Percentiles rank a stretch among this genome's conserved stretches.
phyloP scores from a whole-genome alignment of 192 early-diverging fungal species.

The Backusella macrospora region DNA sequence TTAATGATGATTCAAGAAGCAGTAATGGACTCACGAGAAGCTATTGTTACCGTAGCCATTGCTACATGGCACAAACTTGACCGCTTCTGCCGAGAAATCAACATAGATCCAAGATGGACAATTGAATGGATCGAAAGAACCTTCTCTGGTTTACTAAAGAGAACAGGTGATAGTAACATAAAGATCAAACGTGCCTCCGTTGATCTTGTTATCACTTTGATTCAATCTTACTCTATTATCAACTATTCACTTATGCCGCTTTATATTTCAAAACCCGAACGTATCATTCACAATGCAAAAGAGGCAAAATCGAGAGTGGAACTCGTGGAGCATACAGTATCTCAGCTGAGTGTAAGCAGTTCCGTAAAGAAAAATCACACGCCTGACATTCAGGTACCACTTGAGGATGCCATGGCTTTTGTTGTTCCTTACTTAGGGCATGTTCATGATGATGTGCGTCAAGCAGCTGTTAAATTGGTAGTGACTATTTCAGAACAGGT shows the following conservation, averaged over 20 bases:
- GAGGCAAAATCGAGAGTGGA: conserved; percentile 25
- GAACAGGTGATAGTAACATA: conserved; percentile 20
- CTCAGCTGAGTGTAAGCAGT: not conserved
- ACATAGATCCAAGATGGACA: not conserved
- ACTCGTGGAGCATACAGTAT: conserved; percentile 22
- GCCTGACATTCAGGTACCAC: not conserved
- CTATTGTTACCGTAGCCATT: conserved; percentile 23
- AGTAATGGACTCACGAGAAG: conserved; percentile 32
- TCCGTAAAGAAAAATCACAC: not conserved
- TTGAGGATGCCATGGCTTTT: conserved; percentile 20
- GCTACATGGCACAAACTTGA: conserved; percentile 23
- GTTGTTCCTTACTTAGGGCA: conserved; percentile 26
- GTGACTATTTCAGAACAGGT: conserved; percentile 23
- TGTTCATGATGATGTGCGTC: conserved; percentile 21
- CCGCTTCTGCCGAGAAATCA: conserved; percentile 12
- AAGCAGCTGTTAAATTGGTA: conserved; percentile 21
- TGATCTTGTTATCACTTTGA: conserved; percentile 18
- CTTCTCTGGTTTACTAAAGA: conserved; percentile 26
- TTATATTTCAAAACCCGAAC: conserved; percentile 25
- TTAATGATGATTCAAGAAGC: conserved; percentile 33
- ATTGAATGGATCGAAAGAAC: conserved; percentile 22
- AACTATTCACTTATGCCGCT: conserved; percentile 7
- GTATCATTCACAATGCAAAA: conserved; percentile 29
- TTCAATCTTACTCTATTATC: conserved; percentile 9
- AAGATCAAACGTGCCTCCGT: conserved; percentile 9